Conservation (phyloP, 106 monocot species). For the Dioscorea dumetorum region DNA sequence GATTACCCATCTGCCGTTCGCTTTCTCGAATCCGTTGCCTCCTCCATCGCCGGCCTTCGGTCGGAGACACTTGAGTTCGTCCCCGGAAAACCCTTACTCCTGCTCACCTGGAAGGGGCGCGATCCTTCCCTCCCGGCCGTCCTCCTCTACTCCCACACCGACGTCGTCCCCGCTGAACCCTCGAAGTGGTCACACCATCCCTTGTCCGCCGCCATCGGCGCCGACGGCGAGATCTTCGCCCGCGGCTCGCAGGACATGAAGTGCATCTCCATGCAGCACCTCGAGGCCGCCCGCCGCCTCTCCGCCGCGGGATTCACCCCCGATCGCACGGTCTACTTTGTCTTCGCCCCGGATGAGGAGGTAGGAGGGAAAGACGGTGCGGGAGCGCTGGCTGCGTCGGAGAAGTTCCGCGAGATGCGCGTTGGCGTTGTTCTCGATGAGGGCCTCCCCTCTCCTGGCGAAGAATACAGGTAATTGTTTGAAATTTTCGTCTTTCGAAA, state of each 20-base stretch:
- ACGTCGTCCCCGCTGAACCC: constrained; percentile 87
- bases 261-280: constrained; percentile 83
- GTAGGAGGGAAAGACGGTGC: constrained; percentile 63
- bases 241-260: constrained; percentile 99
- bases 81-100: constrained; percentile 71
- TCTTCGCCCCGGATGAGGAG: constrained; percentile 95
- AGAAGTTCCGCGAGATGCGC: constrained; percentile 44
- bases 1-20: constrained; percentile 59
- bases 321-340: constrained; percentile 57
- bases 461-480: constrained; percentile 33
- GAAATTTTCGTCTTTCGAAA: no score
- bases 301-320: constrained; percentile 37
- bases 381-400: constrained; percentile 35
- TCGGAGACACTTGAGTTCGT: constrained; percentile 43
- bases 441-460: constrained; percentile 63
- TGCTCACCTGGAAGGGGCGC: constrained; percentile 67
- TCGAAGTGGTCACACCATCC: constrained; percentile 74
- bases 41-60: constrained; percentile 20
- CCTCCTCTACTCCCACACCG: constrained; percentile 97
- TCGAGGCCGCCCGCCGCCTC: constrained; percentile 75
- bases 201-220: constrained; percentile 56
- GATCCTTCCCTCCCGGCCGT: constrained; percentile 62
- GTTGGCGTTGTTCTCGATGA: constrained; percentile 87
- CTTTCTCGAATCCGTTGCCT: constrained; percentile 50
- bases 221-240: constrained; percentile 48